These are phyloP conservation scores for Phoma sp. DNA, from an alignment of 2,329 filamentous ascomycete genomes.

Conservation along the genomic window DNA sequence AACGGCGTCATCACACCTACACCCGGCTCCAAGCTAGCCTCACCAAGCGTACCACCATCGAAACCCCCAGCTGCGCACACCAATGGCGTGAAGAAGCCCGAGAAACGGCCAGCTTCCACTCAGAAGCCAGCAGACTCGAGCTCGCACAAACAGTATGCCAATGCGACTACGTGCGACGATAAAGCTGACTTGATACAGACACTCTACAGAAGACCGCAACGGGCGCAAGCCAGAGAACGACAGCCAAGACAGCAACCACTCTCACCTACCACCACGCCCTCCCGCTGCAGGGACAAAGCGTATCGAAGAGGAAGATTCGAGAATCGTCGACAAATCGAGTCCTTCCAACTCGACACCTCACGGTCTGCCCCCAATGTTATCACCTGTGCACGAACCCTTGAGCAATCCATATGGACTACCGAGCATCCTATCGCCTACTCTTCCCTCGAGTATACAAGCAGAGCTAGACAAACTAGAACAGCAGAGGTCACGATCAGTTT, in stretches of 20 bases:
- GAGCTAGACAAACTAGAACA: slow-evolving; percentile 57
- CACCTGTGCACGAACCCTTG: slow-evolving; percentile 53
- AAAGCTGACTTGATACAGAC: slow-evolving; percentile 31
- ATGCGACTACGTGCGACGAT: not conserved
- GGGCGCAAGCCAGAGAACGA: slow-evolving; percentile 27
- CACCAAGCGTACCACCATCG: slow-evolving; percentile 33
- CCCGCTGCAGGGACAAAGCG: slow-evolving; percentile 35
- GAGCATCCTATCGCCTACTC: slow-evolving; percentile 64
- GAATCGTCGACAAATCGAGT: slow-evolving; percentile 37
- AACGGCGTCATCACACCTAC: slow-evolving; percentile 40
- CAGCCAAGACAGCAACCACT: slow-evolving; percentile 17
- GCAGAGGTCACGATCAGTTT: slow-evolving; percentile 45
- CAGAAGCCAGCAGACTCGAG: slow-evolving; percentile 24
- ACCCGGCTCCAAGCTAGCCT: slow-evolving; percentile 41
- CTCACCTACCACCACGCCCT: slow-evolving; percentile 24
- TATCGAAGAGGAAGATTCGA: slow-evolving; percentile 49
- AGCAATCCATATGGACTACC: slow-evolving; percentile 55
- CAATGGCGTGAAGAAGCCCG: slow-evolving; percentile 37
- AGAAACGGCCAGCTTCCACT: slow-evolving; percentile 23
- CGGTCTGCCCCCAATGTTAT: slow-evolving; percentile 48
- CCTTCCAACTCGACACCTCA: slow-evolving; percentile 46
- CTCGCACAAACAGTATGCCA: slow-evolving; percentile 31
- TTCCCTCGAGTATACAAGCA: slow-evolving; percentile 63
- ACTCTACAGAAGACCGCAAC: slow-evolving; percentile 23
- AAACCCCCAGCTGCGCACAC: slow-evolving; percentile 29